Base-by-base conservation (phyloP, 306 rosid species). In the Vigna unguiculata region DNA sequence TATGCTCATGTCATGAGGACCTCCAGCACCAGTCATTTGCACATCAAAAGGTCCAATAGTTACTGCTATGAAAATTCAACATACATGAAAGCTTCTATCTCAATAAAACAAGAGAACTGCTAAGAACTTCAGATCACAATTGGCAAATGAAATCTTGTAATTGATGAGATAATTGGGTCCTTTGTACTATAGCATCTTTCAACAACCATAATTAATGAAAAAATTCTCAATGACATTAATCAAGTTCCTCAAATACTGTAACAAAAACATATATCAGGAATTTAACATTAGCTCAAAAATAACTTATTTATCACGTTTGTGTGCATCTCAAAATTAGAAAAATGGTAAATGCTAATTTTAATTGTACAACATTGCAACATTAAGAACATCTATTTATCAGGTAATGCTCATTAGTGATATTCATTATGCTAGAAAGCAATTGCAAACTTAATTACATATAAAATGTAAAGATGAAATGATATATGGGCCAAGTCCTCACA, bases 401-500 rank as follows among this genome's bases (percentile, higher is more conserved):
- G 47, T 21, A 76, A 15, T 4, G 17, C 15, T 34, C 7, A 62
- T n/a, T 17, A 54, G 19, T 43, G 41, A 47, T 63, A 25, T 80
- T 70, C 60, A 30, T 63, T 38, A 64, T 66, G 68, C 48, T 34
- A 25, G 10, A 21, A 69, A n/a, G 76, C 30, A 65, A 78, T 15
- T 48, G 54, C 34, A 51, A 59, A 59, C 34, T 59, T 67, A 36
- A 59, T 43, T 41, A 38, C 43, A 13, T 13, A 55, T 25, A 47
- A 32, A 41, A 59, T 16, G 57, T 16, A 47, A 40, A 55, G 14
- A 69, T 7, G 54, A 38, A 38, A 67, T 55, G 75, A 41, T 59
- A 60, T 36, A 49, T 58, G 70, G 65, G 78, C 25, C 30, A 34
- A 59, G 51, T 73, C 71, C 91, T 81, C 80, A 95, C 97, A 14